These are phyloP conservation scores for Corynespora cassiicola DNA, from an alignment of 2,329 filamentous ascomycete species.

Conservation along the genomic window DNA sequence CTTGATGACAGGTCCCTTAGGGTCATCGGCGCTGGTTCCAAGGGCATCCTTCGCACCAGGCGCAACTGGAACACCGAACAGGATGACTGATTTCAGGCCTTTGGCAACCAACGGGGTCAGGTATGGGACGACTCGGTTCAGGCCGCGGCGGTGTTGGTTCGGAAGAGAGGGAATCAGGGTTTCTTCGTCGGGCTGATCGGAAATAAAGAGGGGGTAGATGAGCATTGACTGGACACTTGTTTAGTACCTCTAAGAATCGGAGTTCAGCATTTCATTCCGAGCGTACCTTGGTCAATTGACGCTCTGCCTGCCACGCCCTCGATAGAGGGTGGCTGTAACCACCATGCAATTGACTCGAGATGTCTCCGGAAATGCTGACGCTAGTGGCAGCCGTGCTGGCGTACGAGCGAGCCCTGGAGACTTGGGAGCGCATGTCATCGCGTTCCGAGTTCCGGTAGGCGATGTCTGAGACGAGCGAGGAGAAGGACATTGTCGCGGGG, in stretches of 20 bases:
- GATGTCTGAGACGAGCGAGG: conserved; percentile 59
- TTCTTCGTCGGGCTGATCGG: conserved; percentile 92
- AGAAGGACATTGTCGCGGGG: conserved; percentile 55
- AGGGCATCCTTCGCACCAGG: conserved; percentile 86
- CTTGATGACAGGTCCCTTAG: conserved; percentile 87
- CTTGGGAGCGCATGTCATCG: conserved; percentile 52
- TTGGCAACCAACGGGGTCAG: conserved; percentile 87
- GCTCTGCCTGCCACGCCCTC: conserved; percentile 59
- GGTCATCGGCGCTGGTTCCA: conserved; percentile 91
- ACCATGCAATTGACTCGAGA: conserved; percentile 59
- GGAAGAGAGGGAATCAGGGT: conserved; percentile 88
- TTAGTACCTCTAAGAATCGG: conserved; percentile 20
- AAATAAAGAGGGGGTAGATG: conserved; percentile 96
- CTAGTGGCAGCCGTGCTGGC: conserved; percentile 60
- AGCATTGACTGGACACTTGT: conserved; percentile 79
- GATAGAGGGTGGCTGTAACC: conserved; percentile 60
- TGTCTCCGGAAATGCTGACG: conserved; percentile 59
- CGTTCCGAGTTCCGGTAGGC: conserved; percentile 54
- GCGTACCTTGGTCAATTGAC: conserved; percentile 58
- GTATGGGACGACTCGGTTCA: conserved; percentile 86
- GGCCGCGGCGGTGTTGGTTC: conserved; percentile 84
- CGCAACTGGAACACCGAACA: conserved; percentile 90
- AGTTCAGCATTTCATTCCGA: conserved; percentile 4
- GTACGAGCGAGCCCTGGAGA: conserved; percentile 56
- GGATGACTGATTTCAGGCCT: conserved; percentile 88